Conservation (phyloP, 345 rosid species). For the Balakata baccata region DNA sequence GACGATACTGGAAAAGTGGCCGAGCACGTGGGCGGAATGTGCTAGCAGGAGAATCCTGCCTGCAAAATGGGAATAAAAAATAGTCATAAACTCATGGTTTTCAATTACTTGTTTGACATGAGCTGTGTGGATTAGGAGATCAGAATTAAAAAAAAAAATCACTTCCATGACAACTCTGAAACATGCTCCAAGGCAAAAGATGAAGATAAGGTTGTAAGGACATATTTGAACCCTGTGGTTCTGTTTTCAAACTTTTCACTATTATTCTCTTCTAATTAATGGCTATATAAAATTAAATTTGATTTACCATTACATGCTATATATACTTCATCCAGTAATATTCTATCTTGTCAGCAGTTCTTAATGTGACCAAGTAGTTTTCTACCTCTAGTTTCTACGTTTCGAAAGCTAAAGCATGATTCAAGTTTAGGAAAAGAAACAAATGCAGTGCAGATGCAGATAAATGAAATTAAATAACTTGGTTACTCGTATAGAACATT, state of each 20-base stretch:
- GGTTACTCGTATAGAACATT: too few relatives aligned
- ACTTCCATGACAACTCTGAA: background rate
- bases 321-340: background rate
- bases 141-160: background rate
- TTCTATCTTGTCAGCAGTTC: background rate
- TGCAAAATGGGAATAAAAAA: conserved; percentile 36
- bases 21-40: conserved; percentile 95
- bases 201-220: background rate
- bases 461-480: background rate
- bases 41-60: conserved; percentile 87
- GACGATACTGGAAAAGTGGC: conserved; percentile 93
- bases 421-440: background rate
- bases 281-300: background rate
- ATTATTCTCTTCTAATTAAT: background rate
- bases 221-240: background rate
- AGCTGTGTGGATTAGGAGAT: background rate
- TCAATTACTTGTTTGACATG: background rate
- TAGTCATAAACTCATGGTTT: background rate
- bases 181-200: background rate
- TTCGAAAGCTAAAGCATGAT: background rate
- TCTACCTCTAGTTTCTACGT: background rate
- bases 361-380: background rate
- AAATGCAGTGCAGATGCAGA: background rate
- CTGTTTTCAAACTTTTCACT: background rate
- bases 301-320: background rate